phyloP scores from a whole-genome alignment of 148 eudicot genomes.

The Rhododendron simsii region DNA sequence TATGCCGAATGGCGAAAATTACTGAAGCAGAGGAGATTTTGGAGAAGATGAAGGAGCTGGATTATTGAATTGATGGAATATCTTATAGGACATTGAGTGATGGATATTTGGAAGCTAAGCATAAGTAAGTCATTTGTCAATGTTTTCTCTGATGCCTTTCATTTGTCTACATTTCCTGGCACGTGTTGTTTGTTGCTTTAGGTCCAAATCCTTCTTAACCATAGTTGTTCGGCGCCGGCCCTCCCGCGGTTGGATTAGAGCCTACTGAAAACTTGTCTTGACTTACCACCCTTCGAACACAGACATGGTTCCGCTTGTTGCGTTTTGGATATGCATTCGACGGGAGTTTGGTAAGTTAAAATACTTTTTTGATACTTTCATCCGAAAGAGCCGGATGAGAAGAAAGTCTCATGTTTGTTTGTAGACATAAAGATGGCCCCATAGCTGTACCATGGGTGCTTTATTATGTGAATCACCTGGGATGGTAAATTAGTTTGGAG shows the following conservation, averaged over 20 bases:
- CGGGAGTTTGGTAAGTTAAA: not conserved
- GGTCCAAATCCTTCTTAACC: not conserved
- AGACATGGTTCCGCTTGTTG: not conserved
- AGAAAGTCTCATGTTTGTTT: not conserved
- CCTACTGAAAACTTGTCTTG: not conserved
- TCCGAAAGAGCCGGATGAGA: not conserved
- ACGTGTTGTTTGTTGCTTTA: not conserved
- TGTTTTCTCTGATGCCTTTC: not conserved
- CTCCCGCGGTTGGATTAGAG: not conserved
- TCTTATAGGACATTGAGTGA: conserved; percentile 53
- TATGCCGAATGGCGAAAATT: conserved; percentile 71
- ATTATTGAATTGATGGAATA: conserved; percentile 59
- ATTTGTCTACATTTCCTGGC: not conserved
- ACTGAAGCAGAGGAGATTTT: conserved; percentile 56
- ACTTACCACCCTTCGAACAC: not conserved
- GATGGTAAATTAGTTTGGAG: not conserved
- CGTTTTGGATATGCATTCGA: not conserved
- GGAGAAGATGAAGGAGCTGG: conserved; percentile 57
- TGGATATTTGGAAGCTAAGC: conserved; percentile 43
- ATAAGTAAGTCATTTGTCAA: not conserved
- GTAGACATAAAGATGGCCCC: not conserved
- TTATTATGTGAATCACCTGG: not conserved
- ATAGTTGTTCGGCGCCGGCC: too few relatives aligned
- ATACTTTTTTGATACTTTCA: not conserved
- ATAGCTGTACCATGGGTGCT: not conserved